phyloP scores from a whole-genome alignment of 805 yeast species.

The Phaffomyces opuntiae region DNA sequence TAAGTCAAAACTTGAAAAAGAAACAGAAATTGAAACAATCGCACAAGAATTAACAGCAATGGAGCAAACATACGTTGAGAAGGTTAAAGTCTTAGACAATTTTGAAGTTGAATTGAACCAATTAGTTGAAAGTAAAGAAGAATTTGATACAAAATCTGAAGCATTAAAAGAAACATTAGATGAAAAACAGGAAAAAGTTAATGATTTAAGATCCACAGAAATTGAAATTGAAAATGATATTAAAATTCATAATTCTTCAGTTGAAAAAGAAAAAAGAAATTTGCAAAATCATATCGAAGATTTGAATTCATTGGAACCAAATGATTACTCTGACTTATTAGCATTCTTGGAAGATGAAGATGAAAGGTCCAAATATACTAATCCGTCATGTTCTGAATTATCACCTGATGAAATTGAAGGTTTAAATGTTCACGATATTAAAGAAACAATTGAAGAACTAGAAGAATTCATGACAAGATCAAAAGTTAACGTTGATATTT shows the following conservation, averaged over 20 bases:
- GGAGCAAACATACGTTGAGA: constrained; percentile 24
- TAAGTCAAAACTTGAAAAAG: constrained; percentile 36
- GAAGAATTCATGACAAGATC: constrained; percentile 50
- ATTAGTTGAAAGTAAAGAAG: constrained; percentile 28
- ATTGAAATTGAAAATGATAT: constrained; percentile 58
- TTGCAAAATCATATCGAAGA: constrained; percentile 29
- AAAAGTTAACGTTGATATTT: constrained; percentile 62
- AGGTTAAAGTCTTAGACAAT: constrained; percentile 20
- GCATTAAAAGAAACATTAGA: constrained; percentile 33
- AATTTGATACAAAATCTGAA: constrained; percentile 34
- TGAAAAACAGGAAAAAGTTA: constrained; percentile 36
- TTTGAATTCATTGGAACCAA: constrained; percentile 36
- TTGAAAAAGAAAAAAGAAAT: constrained; percentile 33
- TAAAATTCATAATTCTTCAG: constrained; percentile 44
- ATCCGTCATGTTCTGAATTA: constrained; percentile 32
- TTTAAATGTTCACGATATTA: constrained; percentile 42
- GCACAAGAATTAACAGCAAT: constrained; percentile 30
- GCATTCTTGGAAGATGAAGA: constrained; percentile 24
- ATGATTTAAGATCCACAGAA: constrained; percentile 55
- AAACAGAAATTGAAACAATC: constrained; percentile 36
- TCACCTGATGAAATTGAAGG: constrained; percentile 44
- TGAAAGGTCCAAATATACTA: constrained; percentile 18
- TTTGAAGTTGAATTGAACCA: constrained; percentile 29
- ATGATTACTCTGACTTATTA: constrained; percentile 40
- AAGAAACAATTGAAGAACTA: constrained; percentile 44